These are phyloP conservation scores for Rubus idaeus DNA, from an alignment of 306 rosid species.

Conservation along the genomic window DNA sequence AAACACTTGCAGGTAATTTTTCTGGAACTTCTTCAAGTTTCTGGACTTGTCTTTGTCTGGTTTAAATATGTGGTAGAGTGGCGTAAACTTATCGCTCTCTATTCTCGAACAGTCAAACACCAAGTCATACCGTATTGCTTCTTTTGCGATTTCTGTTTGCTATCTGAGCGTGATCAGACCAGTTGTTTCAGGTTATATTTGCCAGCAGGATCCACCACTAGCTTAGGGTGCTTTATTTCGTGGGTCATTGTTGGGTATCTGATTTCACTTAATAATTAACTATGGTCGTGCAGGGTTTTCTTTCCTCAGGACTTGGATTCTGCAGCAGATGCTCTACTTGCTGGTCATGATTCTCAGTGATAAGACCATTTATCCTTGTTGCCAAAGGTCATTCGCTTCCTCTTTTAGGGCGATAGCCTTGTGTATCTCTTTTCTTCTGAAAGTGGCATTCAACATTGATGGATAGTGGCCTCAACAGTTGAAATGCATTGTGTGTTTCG, in stretches of 20 bases:
- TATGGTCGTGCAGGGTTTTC: slow-evolving; percentile 68
- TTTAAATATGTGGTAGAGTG: not conserved
- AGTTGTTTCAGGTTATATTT: not conserved
- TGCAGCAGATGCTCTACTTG: slow-evolving; percentile 77
- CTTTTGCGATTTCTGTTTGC: not conserved
- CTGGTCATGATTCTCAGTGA: slow-evolving; percentile 33
- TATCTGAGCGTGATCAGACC: not conserved
- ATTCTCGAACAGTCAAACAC: not conserved
- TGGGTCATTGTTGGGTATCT: not conserved
- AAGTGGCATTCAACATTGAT: slow-evolving; percentile 2
- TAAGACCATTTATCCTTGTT: not conserved
- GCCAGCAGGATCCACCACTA: too few relatives aligned
- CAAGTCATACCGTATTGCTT: not conserved
- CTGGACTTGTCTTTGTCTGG: not conserved
- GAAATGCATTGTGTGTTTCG: not conserved
- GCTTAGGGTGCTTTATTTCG: too few relatives aligned
- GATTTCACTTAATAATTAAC: slow-evolving; percentile 6
- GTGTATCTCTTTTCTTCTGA: not conserved
- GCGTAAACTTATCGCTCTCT: not conserved
- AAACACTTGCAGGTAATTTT: slow-evolving; percentile 82
- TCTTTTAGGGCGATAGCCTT: not conserved
- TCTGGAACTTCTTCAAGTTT: slow-evolving; percentile 7
- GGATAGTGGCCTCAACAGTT: slow-evolving; percentile 6
- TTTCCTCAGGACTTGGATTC: slow-evolving; percentile 90
- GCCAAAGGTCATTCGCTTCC: slow-evolving; percentile 20